Evolutionary conservation across 2,329 filamentous ascomycete genomes (phyloP).

Genomic region (Nectriaceae sp.): DNA sequence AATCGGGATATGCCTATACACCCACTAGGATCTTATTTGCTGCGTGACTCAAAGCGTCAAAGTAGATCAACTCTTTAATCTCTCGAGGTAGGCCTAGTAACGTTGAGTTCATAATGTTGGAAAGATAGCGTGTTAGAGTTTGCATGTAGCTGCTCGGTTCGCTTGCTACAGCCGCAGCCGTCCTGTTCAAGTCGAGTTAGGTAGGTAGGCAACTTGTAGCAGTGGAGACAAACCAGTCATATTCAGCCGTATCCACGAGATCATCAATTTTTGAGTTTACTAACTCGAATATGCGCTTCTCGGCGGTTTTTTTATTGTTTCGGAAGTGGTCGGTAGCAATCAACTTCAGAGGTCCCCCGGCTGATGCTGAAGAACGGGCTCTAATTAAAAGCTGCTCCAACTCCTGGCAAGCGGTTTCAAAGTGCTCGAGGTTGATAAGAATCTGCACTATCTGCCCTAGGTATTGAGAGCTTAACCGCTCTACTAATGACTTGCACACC

Average conservation of each 20-base stretch:
- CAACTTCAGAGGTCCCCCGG: conserved; percentile 77
- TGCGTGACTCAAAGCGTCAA: conserved; percentile 90
- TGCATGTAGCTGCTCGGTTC: conserved; percentile 95
- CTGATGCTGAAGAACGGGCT: conserved; percentile 78
- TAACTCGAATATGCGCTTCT: conserved; percentile 96
- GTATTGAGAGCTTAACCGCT: conserved; percentile 88
- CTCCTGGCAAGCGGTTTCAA: conserved; percentile 89
- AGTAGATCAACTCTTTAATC: conserved; percentile 98
- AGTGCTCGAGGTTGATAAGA: conserved; percentile 95
- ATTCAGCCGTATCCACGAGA: conserved; percentile 93
- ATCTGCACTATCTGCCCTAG: conserved; percentile 98
- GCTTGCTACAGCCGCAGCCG: conserved; percentile 56
- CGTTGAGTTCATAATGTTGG: conserved; percentile 95
- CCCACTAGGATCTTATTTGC: conserved; percentile 78
- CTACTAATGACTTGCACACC: conserved; percentile 87
- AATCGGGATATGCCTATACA: background rate
- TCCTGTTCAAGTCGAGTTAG: conserved; percentile 39
- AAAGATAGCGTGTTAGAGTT: conserved; percentile 87
- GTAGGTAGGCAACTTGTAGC: background rate
- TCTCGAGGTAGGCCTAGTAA: conserved; percentile 89
- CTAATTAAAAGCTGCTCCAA: conserved; percentile 84
- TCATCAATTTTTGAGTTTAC: conserved; percentile 99
- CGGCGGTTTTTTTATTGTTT: conserved; percentile 90
- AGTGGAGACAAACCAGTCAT: conserved; percentile 70
- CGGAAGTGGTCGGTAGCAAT: conserved; percentile 84